Conservation (phyloP, 495 filamentous ascomycete genomes). For the Hyaloscypha finlandica region DNA sequence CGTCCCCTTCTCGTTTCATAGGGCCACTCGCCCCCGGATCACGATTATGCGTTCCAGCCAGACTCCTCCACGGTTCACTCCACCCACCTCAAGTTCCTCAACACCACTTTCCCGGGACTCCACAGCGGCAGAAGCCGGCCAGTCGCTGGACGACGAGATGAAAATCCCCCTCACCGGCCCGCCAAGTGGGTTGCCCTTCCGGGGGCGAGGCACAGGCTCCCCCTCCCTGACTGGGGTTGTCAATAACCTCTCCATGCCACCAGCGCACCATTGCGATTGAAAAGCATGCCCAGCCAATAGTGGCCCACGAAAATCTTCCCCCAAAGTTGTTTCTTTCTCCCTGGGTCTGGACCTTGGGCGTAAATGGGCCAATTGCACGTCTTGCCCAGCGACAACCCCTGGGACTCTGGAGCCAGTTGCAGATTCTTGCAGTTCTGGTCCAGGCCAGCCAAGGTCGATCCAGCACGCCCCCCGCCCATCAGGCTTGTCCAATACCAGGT, state of each 20-base stretch:
- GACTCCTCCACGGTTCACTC: too few relatives aligned
- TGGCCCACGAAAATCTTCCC: background rate
- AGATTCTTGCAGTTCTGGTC: background rate
- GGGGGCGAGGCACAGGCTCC: background rate
- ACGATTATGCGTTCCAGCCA: background rate
- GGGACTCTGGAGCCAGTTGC: background rate
- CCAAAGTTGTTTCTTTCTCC: background rate
- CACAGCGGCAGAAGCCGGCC: background rate
- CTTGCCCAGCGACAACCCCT: background rate
- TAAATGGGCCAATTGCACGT: background rate
- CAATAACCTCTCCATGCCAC: background rate
- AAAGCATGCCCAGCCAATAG: background rate
- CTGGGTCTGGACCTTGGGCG: background rate
- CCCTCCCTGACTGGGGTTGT: background rate
- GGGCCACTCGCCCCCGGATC: background rate
- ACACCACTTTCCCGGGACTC: background rate
- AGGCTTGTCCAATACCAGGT: background rate
- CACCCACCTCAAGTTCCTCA: too few relatives aligned
- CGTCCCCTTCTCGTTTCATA: background rate
- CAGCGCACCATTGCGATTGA: background rate
- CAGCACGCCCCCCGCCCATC: background rate
- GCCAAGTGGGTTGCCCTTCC: background rate
- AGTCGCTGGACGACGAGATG: background rate
- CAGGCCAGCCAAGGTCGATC: background rate
- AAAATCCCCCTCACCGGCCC: background rate